These are phyloP conservation scores for Neurospora cerealis DNA, from an alignment of 495 filamentous ascomycete species.

Conservation along the genomic window DNA sequence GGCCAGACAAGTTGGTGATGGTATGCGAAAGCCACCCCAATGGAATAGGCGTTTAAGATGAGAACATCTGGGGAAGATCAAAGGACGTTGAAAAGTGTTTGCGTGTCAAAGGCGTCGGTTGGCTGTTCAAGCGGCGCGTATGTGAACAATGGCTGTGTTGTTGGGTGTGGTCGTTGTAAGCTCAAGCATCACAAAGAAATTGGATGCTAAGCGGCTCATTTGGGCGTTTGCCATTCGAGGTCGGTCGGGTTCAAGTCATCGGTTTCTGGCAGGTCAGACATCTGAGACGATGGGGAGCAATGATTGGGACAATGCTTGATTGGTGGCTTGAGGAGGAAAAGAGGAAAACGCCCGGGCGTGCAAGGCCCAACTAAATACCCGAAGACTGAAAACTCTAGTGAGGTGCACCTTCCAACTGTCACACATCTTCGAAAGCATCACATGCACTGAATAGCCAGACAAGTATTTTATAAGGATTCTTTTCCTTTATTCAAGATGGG, in stretches of 20 bases:
- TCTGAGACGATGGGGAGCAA: too few species aligned
- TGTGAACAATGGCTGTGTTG: background rate
- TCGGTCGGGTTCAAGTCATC: background rate
- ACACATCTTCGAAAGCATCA: background rate
- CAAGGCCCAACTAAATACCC: too few species aligned
- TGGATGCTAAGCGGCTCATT: background rate
- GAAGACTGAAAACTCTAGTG: too few species aligned
- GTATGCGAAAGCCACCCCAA: background rate
- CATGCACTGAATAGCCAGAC: background rate
- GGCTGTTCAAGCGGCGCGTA: background rate
- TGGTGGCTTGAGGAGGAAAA: too few species aligned
- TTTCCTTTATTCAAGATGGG: background rate
- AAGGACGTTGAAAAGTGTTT: background rate
- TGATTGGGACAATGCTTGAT: too few species aligned
- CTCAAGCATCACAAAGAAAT: background rate
- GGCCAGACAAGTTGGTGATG: background rate
- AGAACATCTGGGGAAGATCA: background rate
- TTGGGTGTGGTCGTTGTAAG: background rate
- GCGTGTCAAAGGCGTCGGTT: background rate
- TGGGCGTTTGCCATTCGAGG: background rate
- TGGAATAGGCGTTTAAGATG: background rate
- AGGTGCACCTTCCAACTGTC: background rate
- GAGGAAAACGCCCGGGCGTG: too few species aligned
- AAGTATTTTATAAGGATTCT: background rate
- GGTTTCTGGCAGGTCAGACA: background rate